These are phyloP conservation scores for Dothidotthia symphoricarpi DNA, from an alignment of 2,329 filamentous ascomycete genomes.

Conservation along the genomic window DNA sequence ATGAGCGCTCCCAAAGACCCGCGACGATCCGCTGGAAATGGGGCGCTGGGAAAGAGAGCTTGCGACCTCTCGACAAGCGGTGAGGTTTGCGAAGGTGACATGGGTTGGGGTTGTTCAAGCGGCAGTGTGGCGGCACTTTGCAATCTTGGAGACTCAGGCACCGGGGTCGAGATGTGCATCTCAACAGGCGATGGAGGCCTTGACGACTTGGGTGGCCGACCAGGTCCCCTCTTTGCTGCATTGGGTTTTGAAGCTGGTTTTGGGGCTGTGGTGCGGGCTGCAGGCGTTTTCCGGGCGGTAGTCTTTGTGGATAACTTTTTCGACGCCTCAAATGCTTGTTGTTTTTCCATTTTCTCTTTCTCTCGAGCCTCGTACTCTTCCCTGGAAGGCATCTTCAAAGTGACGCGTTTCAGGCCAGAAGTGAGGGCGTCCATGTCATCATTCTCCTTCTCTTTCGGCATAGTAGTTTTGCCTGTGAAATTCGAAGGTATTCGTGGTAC, in stretches of 20 bases:
- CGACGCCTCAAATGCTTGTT: constrained; percentile 35
- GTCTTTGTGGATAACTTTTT: constrained; percentile 36
- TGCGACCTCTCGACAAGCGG: neutral
- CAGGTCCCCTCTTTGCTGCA: constrained; percentile 24
- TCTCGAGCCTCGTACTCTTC: constrained; percentile 58
- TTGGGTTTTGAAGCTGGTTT: constrained; percentile 18
- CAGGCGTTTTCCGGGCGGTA: constrained; percentile 19
- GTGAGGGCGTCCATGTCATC: constrained; percentile 51
- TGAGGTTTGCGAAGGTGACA: too few species aligned
- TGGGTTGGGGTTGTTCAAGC: constrained; percentile 31
- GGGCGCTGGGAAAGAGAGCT: neutral
- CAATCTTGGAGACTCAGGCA: constrained; percentile 26
- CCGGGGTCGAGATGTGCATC: constrained; percentile 39
- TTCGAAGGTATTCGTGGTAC: constrained; percentile 45
- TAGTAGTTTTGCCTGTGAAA: constrained; percentile 26
- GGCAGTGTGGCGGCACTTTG: constrained; percentile 21
- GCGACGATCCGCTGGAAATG: constrained; percentile 12
- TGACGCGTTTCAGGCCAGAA: constrained; percentile 57
- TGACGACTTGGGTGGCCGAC: constrained; percentile 24
- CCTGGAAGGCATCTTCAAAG: constrained; percentile 57
- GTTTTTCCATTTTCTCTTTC: constrained; percentile 45
- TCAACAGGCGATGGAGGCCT: constrained; percentile 38
- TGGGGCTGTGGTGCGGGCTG: constrained; percentile 15
- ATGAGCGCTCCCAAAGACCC: constrained; percentile 16
- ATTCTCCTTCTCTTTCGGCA: constrained; percentile 27